A percentile compares a stretch with the other conserved stretches of the same genome.
These are phyloP conservation scores for Colletotrichum liriopes DNA, from an alignment of 2,329 filamentous ascomycete species.

Conservation along the genomic window DNA sequence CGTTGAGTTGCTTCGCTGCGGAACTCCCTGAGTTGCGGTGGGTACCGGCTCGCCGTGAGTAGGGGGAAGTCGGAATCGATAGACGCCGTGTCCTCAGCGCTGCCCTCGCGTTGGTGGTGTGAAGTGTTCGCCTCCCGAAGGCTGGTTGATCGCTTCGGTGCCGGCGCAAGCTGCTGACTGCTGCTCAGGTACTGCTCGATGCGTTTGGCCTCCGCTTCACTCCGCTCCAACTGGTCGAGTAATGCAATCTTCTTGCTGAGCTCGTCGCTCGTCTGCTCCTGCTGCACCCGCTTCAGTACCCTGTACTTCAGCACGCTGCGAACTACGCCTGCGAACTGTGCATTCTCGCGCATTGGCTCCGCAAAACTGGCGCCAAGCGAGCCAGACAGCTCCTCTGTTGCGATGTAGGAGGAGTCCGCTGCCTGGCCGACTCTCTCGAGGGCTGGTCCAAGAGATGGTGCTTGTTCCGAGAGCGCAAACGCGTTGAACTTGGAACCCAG, in stretches of 20 bases:
- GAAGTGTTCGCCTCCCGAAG: slow-evolving; percentile 64
- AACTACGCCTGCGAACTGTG: slow-evolving; percentile 96
- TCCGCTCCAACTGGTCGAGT: slow-evolving; percentile 91
- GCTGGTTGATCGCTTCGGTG: slow-evolving; percentile 76
- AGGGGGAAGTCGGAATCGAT: slow-evolving; percentile 97
- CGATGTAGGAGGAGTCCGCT: slow-evolving; percentile 95
- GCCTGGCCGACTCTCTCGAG: slow-evolving; percentile 97
- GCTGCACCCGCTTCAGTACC: slow-evolving; percentile 93
- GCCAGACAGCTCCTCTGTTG: slow-evolving; percentile 90
- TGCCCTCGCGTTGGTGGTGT: slow-evolving; percentile 69
- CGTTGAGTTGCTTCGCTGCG: slow-evolving; percentile 62
- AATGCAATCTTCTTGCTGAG: slow-evolving; percentile 87
- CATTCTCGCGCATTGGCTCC: slow-evolving; percentile 97
- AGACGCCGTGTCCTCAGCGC: slow-evolving; percentile 83
- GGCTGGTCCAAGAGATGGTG: slow-evolving; percentile 87
- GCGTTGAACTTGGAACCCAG: slow-evolving; percentile 97
- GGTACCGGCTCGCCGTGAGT: slow-evolving; percentile 84
- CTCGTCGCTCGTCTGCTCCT: slow-evolving; percentile 97
- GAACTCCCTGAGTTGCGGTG: slow-evolving; percentile 82
- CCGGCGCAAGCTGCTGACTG: slow-evolving; percentile 75
- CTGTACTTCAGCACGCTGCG: slow-evolving; percentile 90
- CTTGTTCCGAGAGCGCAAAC: slow-evolving; percentile 94
- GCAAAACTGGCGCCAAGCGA: slow-evolving; percentile 94
- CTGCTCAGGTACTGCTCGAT: slow-evolving; percentile 93
- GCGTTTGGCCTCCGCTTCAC: slow-evolving; percentile 91